Conservation (phyloP, 805 yeast genomes). For the Scheffersomyces coipomensis region DNA sequence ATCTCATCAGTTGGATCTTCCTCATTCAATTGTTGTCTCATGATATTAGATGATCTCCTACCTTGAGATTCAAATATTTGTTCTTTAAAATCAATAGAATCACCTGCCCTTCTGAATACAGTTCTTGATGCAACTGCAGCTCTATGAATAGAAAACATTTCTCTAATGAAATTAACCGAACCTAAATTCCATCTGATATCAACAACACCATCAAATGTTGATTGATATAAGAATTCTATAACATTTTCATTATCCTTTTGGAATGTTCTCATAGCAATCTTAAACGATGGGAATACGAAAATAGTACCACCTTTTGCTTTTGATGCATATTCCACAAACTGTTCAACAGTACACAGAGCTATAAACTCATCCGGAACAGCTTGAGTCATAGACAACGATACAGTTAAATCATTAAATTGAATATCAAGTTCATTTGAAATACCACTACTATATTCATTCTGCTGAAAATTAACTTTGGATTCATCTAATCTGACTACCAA, state of each 20-base stretch:
- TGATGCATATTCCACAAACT: constrained; percentile 54
- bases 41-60: constrained; percentile 2
- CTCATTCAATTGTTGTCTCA: constrained; percentile 10
- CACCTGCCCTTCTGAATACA: constrained; percentile 20
- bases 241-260: constrained; percentile 51
- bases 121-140: constrained; percentile 65
- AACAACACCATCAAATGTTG: constrained; percentile 85
- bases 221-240: constrained; percentile 66
- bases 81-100: constrained; percentile 12
- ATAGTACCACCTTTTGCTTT: constrained; percentile 77
- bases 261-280: constrained; percentile 72
- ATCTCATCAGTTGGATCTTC: constrained; percentile 23
- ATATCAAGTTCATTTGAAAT: constrained; percentile 60
- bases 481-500: constrained; percentile 59
- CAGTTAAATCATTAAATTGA: constrained; percentile 58
- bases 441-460: constrained; percentile 42
- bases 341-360: constrained; percentile 45
- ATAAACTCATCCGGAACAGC: constrained; percentile 52
- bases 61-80: constrained; percentile 5
- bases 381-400: constrained; percentile 63
- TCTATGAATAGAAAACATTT: constrained; percentile 87
- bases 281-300: constrained; percentile 73
- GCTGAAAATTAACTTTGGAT: constrained; percentile 51
- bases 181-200: constrained; percentile 95
- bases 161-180: constrained; percentile 82